Evolutionary conservation across 192 early-diverging fungal species (phyloP).

Genomic region (Mortierella claussenii): DNA sequence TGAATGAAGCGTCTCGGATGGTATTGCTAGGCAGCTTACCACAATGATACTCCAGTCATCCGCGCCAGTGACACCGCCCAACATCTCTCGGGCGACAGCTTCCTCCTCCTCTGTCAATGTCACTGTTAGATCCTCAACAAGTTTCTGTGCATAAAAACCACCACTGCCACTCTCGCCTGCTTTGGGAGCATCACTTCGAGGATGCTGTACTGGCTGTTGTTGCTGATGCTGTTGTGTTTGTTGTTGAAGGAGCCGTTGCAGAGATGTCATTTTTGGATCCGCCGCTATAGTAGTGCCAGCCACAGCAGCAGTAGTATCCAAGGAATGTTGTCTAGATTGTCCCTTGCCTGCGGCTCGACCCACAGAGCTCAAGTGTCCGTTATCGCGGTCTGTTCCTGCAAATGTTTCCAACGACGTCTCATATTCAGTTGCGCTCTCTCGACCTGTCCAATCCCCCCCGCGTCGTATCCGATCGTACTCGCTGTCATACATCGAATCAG

Average conservation of each 20-base stretch:
- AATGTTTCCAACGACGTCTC: constrained; percentile 49
- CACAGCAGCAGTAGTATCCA: not conserved
- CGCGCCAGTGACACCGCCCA: constrained; percentile 32
- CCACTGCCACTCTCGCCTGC: not conserved
- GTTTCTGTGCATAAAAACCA: not conserved
- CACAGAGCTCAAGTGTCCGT: constrained; percentile 7
- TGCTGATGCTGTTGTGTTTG: not conserved
- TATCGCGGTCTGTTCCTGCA: constrained; percentile 12
- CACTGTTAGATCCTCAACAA: constrained; percentile 9
- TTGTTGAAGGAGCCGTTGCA: not conserved
- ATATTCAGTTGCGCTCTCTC: constrained; percentile 43
- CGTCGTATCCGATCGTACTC: constrained; percentile 32
- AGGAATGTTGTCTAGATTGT: constrained; percentile 2
- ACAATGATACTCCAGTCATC: constrained; percentile 49
- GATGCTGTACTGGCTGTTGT: not conserved
- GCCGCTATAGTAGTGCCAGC: not conserved
- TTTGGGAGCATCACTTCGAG: not conserved
- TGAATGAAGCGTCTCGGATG: not conserved
- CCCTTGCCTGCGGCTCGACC: not conserved
- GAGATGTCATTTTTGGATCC: not conserved
- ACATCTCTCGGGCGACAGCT: constrained; percentile 24
- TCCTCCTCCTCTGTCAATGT: constrained; percentile 46
- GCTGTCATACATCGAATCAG: constrained; percentile 32
- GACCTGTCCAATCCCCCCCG: too few relatives aligned
- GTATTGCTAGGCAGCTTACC: constrained; percentile 13